Evolutionary conservation across 2,329 filamentous ascomycete genomes (phyloP).

Genomic region (Colletotrichum endophyticum): DNA sequence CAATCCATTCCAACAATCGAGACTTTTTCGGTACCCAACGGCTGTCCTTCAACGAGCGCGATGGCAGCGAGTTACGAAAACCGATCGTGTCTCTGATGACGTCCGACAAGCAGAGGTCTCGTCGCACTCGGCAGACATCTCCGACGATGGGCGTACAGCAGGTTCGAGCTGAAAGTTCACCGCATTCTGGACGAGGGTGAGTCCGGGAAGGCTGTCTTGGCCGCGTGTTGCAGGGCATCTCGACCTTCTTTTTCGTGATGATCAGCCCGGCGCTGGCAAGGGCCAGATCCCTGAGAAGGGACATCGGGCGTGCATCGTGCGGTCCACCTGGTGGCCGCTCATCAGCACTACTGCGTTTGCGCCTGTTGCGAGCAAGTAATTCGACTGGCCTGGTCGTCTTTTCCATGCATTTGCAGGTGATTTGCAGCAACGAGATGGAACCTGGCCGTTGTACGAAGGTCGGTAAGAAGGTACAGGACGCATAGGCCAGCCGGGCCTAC

Average conservation of each 20-base stretch:
- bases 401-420: background rate
- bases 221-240: background rate
- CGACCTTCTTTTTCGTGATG: background rate
- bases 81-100: background rate
- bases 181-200: background rate
- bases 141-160: background rate
- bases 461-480: background rate
- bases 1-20: background rate
- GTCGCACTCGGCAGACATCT: background rate
- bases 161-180: background rate
- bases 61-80: background rate
- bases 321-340: background rate
- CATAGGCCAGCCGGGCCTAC: background rate
- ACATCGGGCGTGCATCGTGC: background rate
- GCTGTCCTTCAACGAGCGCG: background rate
- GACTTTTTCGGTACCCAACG: background rate
- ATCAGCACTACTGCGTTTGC: background rate
- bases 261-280: background rate
- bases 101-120: background rate
- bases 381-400: background rate
- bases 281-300: background rate
- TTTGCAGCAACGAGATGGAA: background rate
- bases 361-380: background rate
- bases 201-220: background rate
- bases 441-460: background rate